Base-by-base conservation (phyloP, 1,284 basidiomycete species). In the Cutaneotrichosporon sp. region DNA sequence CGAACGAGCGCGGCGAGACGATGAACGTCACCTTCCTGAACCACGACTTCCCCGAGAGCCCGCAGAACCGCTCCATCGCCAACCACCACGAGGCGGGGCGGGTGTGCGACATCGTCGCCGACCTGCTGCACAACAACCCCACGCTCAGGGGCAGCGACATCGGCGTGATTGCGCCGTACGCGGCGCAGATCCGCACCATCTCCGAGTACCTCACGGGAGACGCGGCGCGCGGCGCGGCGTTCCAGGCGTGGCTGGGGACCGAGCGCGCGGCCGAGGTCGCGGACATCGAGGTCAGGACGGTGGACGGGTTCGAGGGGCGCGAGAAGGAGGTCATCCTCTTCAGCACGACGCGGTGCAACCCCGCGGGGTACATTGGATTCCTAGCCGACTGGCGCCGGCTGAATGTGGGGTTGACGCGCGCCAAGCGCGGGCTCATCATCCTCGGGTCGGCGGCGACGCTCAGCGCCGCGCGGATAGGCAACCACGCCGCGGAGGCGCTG, bases 241-340 rank as follows among this genome's bases (percentile, higher is more conserved):
- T 92, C 73, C 74, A 78, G 36, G 69, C 77, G 8, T 82, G 85
- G 1, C 81, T 93, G 13, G 90, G 89, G 16, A 75, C 82, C 8
- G 83, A 84, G 52, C 85, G 90, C 43, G 86, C 83, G n/a, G 79
- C 83, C 74, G 86, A 92, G 66, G 74, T 90, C 4, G 72, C 77
- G 1, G 76, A 85, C 52, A 84, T 95, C 56, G 92, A 94, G 74
- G 84, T 94, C 70, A 90, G 89, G 78, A 94, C 92, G 0, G 91
- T 95, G 10, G 92, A 95, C 72, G 94, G 92, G 16, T 97, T 95
- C 75, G 91, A 97, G 76, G 93, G 93, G 1, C 84, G 92, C 52
- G 92, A 97, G 80, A 97, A 97, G 81, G 87, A 90, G 14, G 87
- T 94, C 29, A 91, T 97, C 69, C 83, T 97, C 54, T 94, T 97